Conservation (phyloP, 2,329 filamentous ascomycete species). For the Fusarium solani-melongenae region DNA sequence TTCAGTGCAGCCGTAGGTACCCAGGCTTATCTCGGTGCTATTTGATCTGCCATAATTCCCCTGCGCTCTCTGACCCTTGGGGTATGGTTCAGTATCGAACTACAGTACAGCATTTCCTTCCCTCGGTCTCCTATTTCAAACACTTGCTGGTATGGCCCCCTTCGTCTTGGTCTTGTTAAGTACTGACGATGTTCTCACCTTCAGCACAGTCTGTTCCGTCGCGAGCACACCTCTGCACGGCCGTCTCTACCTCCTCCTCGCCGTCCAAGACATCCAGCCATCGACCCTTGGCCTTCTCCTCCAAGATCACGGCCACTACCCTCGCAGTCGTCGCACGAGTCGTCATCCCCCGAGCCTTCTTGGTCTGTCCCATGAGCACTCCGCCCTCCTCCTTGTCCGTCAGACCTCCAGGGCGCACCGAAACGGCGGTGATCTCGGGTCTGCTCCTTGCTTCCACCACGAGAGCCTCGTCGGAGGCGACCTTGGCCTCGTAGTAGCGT, state of each 20-base stretch:
- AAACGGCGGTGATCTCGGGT: slow-evolving; percentile 55
- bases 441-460: slow-evolving; percentile 55
- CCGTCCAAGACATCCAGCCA: slow-evolving; percentile 66
- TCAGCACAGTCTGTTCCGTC: slow-evolving; percentile 40
- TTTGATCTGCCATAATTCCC: neutral
- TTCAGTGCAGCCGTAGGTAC: neutral
- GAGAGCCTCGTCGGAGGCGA: slow-evolving; percentile 64
- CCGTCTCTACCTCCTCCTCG: slow-evolving; percentile 50
- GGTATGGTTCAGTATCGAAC: neutral
- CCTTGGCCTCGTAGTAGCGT: slow-evolving; percentile 65
- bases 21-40: neutral
- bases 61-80: neutral
- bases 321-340: slow-evolving; percentile 67
- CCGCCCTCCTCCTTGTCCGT: slow-evolving; percentile 57
- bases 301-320: slow-evolving; percentile 60
- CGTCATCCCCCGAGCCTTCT: slow-evolving; percentile 51
- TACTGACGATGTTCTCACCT: slow-evolving; percentile 32
- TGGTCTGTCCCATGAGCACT: slow-evolving; percentile 56
- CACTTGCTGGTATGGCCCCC: neutral
- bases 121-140: neutral
- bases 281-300: slow-evolving; percentile 53
- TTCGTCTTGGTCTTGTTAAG: neutral
- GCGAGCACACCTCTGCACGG: slow-evolving; percentile 37
- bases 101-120: neutral
- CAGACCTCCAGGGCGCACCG: slow-evolving; percentile 60